phyloP scores from a whole-genome alignment of 2,329 filamentous ascomycete genomes.

The Zelopaecilomyces penicillatus region DNA sequence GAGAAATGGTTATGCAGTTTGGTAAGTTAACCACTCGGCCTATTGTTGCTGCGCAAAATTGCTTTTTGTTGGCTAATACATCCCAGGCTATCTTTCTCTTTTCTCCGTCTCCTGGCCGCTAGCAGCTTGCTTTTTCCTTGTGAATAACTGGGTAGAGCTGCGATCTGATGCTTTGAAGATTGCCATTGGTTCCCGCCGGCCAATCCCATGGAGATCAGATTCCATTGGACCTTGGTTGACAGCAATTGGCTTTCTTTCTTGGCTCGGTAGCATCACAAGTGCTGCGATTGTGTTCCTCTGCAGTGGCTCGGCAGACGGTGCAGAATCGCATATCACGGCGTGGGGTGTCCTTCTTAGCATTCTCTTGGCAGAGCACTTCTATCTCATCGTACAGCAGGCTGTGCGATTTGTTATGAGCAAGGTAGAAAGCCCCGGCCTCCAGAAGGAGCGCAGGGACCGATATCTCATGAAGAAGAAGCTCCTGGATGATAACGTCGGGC shows the following conservation, averaged over 20 bases:
- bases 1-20: constrained; percentile 86
- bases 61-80: constrained; percentile 2
- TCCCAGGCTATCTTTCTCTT: constrained; percentile 70
- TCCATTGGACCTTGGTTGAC: constrained; percentile 91
- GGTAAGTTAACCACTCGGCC: constrained; percentile 29
- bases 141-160: constrained; percentile 95
- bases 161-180: constrained; percentile 93
- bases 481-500: constrained; percentile 62
- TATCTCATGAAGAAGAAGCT: constrained; percentile 73
- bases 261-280: constrained; percentile 84
- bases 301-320: constrained; percentile 57
- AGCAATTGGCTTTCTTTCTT: constrained; percentile 79
- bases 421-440: constrained; percentile 75
- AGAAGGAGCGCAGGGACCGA: constrained; percentile 75
- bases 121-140: constrained; percentile 77
- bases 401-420: constrained; percentile 69
- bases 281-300: constrained; percentile 88
- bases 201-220: constrained; percentile 82
- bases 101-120: constrained; percentile 94
- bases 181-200: constrained; percentile 77
- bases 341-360: constrained; percentile 79
- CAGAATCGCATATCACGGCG: constrained; percentile 60
- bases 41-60: background rate
- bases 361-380: constrained; percentile 81
- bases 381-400: constrained; percentile 65